Evolutionary conservation across 1,284 basidiomycete genomes (phyloP).

Genomic region (Cerioporus squamosus): DNA sequence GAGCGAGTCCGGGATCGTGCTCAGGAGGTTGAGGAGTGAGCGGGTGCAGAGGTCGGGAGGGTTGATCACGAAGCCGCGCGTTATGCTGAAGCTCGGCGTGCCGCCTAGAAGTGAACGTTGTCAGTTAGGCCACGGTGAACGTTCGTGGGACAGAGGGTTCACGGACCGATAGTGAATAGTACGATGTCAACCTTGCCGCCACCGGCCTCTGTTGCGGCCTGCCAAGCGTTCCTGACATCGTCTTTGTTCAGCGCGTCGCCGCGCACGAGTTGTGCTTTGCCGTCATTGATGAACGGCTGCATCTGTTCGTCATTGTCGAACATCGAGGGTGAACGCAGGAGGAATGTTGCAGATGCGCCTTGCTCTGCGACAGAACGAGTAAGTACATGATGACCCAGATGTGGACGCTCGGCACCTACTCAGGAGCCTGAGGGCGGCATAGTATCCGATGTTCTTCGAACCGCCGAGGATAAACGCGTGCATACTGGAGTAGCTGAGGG

Average conservation of each 20-base stretch:
- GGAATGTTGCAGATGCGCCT: conserved; percentile 54
- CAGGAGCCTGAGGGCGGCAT: conserved; percentile 52
- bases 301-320: conserved; percentile 52
- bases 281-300: conserved; percentile 42
- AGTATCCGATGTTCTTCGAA: conserved; percentile 68
- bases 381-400: background rate
- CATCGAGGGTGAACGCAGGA: conserved; percentile 47
- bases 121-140: background rate
- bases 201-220: conserved; percentile 38
- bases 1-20: conserved; percentile 44
- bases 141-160: background rate
- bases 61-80: conserved; percentile 46
- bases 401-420: conserved; percentile 37
- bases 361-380: conserved; percentile 33
- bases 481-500: conserved; percentile 26
- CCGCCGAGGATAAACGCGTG: conserved; percentile 58
- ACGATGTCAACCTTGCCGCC: conserved; percentile 44
- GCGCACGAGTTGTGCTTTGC: conserved; percentile 48
- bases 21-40: conserved; percentile 51
- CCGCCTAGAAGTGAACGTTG: conserved; percentile 37
- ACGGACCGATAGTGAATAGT: conserved; percentile 55
- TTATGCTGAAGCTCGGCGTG: conserved; percentile 42
- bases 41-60: conserved; percentile 56
- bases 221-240: conserved; percentile 51
- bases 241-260: conserved; percentile 53